These are phyloP conservation scores for Ustilago cynodontis DNA, from an alignment of 1,284 basidiomycete species.

Conservation along the genomic window DNA sequence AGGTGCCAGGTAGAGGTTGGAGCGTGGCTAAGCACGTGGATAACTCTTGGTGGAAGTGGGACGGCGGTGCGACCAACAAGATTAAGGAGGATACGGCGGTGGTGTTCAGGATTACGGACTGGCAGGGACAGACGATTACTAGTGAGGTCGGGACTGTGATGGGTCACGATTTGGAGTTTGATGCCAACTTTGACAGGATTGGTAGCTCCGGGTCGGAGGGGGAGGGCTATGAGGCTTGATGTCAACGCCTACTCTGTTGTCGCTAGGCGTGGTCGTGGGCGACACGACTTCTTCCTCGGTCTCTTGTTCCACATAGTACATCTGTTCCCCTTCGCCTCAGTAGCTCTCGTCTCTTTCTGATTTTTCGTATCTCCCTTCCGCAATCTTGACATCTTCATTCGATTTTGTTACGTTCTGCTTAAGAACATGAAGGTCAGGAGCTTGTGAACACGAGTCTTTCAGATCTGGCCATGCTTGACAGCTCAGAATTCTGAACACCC, in stretches of 20 bases:
- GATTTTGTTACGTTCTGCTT: too few species aligned
- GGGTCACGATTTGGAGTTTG: constrained; percentile 25
- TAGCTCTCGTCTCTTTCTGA: neutral
- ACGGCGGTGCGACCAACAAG: neutral
- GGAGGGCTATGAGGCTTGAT: neutral
- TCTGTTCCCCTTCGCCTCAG: neutral
- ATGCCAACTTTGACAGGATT: constrained; percentile 39
- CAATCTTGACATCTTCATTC: too few species aligned
- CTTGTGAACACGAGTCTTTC: too few species aligned
- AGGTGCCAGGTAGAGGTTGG: constrained; percentile 11
- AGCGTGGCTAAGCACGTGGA: constrained; percentile 19
- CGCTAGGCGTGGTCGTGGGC: neutral
- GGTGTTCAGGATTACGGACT: constrained; percentile 42
- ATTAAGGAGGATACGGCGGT: constrained; percentile 5
- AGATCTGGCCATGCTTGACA: too few species aligned
- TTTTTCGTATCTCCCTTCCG: too few species aligned
- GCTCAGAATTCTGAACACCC: too few species aligned
- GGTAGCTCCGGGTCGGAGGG: neutral
- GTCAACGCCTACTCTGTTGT: neutral
- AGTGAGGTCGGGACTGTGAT: constrained; percentile 27
- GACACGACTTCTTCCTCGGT: too few species aligned
- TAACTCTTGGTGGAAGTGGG: constrained; percentile 35
- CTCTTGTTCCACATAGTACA: too few species aligned
- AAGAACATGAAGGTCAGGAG: too few species aligned
- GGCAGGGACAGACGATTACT: constrained; percentile 48